Base-by-base conservation (phyloP, 1,139 yeast species). In the Geotrichum aggregatum region DNA sequence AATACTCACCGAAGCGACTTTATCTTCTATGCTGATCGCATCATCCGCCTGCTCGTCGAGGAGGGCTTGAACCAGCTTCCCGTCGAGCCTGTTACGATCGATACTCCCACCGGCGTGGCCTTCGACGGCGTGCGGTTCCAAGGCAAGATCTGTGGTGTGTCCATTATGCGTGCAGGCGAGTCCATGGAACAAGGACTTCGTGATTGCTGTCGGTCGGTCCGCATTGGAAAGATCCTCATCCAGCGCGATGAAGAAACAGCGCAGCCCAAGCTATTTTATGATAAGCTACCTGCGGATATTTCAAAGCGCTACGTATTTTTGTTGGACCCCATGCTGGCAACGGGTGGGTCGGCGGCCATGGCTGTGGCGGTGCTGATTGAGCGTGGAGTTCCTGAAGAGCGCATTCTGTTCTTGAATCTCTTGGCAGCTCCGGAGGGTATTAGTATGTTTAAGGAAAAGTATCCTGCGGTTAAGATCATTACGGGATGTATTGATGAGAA, bases 341-440 rank as follows among this genome's bases (percentile, higher is more conserved):
- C 98, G 21, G 98, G 98, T 57, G 98, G 98, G 49, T 86, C 96
- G 58, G 98, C 98, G 13, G 82, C 87, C 73, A 87, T 91, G 92
- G 98, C 98, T 3, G 88, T 91, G 24, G 96, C 92, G 57, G 98
- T 92, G 16, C 75, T 92, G 62, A 76, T 86, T 57, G 77, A 82
- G 52, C 80, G 94, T 63, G 98, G 98, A 46, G 98, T 91, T 44
- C 82, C 82, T 56, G 84, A 83, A 66, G 91, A 89, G 59, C 79
- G 95, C 65, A 92, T 92, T 60, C 77, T 87, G 66, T 92, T 92
- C 67, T 76, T 92, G 68, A 92, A 92, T 71, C 78, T 92, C 65
- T 80, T 92, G 65, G 94, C 98, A 35, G 85, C 96, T 44, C 96
- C 97, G 53, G 98, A 91, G 67, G 98, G 98, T 52, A 84, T 92